Base-by-base conservation (phyloP, 139 green algal genomes). In the Chlamydomonas sphaeroides region DNA sequence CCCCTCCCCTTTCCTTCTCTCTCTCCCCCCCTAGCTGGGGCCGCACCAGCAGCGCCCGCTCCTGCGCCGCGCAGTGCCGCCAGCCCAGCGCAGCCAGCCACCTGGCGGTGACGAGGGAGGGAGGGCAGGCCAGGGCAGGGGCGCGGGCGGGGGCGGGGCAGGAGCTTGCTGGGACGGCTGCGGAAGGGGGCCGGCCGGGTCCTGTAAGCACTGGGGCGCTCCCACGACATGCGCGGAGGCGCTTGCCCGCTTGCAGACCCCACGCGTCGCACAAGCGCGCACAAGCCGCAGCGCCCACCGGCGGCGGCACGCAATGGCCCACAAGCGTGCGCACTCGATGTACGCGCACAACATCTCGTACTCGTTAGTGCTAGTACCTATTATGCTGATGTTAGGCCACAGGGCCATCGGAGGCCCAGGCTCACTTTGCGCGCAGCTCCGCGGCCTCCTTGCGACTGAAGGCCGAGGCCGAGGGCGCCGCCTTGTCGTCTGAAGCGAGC, bases 11-110 rank as follows among this genome's bases (percentile, higher is more conserved):
- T 14, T 14, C 45, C 10, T 14, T 14, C 45, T 14, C 11, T 10
- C 17, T 17, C 51, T 17, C 21, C 4, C 20, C 51, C 15, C 51
- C 17, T 4, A 28, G 17, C 51, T 17, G 51, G 21, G 4, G 14
- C 17, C 51, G 2, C 42, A 79, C 59, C 35, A 91, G 57, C 59
- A 84, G 68, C 0, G 68, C 79, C 66, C 68, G 57, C 68, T 92
- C 89, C 66, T 89, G 71, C 21, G 35, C 35, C 67, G 80, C 84
- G 89, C 91, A 94, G 73, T 95, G 91, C n/a, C 32, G 21, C 93
- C 93, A 95, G n/a, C 91, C 90, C 72, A 93, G 68, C 11, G 67
- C 30, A 15, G 32, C 25, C 21, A 51, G 72, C 61, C 72, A 32
- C 74, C 74, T 81, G 73, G 3, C 20, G 45, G 10, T 11, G 48